phyloP scores from a whole-genome alignment of 345 rosid species.

The Ceriops tagal region DNA sequence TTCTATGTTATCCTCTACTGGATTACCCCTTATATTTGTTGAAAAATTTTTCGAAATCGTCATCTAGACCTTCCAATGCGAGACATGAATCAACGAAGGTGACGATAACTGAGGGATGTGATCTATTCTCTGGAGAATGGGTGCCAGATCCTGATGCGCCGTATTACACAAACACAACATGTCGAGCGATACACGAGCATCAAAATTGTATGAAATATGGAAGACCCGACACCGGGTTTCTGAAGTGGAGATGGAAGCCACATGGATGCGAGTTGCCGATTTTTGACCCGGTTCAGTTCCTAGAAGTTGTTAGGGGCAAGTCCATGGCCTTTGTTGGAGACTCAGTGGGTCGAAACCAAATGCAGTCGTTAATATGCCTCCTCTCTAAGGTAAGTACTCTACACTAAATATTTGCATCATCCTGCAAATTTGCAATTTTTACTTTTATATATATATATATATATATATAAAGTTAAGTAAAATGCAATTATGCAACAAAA shows the following conservation, averaged over 20 bases:
- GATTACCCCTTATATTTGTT: constrained; percentile 25
- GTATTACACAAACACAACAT: constrained; percentile 77
- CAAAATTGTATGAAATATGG: constrained; percentile 95
- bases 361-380: constrained; percentile 96
- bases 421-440: too few species aligned
- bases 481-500: too few species aligned
- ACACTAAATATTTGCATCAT: not conserved
- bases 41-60: constrained; percentile 10
- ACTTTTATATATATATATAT: too few species aligned
- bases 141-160: constrained; percentile 66
- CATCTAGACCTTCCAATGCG: not conserved
- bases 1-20: constrained; percentile 38
- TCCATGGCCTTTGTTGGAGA: constrained; percentile 89
- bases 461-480: too few species aligned
- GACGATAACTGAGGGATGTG: constrained; percentile 34
- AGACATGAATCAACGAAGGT: not conserved
- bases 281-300: constrained; percentile 67
- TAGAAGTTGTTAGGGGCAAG: constrained; percentile 65
- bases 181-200: constrained; percentile 96
- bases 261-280: constrained; percentile 62
- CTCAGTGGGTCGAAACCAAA: constrained; percentile 83
- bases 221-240: constrained; percentile 62
- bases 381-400: constrained; percentile 61
- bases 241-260: constrained; percentile 87
- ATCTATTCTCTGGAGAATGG: constrained; percentile 84